Evolutionary conservation across 140 eudicot species (phyloP).

Genomic region (Senecio squalidus): DNA sequence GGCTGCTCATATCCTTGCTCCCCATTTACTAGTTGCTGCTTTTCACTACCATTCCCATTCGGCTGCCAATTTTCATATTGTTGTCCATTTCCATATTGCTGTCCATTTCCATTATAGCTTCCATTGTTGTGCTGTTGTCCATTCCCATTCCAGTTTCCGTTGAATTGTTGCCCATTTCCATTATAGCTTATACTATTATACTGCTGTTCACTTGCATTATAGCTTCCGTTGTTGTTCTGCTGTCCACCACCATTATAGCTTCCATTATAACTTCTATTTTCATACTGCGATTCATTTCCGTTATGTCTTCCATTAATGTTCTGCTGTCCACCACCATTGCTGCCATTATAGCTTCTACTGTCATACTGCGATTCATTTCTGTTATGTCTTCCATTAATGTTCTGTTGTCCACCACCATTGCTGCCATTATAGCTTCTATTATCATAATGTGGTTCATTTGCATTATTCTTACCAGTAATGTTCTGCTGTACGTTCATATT

Average conservation of each 20-base stretch:
- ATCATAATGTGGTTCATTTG: conserved; percentile 17
- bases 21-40: conserved; percentile 12
- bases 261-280: conserved; percentile 1
- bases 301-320: neutral
- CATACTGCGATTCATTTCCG: conserved; percentile 4
- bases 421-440: conserved; percentile 10
- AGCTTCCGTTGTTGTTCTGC: conserved; percentile 9
- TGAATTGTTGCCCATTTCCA: conserved; percentile 12
- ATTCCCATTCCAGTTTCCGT: conserved; percentile 10
- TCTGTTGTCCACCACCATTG: conserved; percentile 13
- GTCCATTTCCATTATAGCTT: conserved; percentile 11
- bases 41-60: conserved; percentile 7
- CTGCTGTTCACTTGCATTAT: neutral
- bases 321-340: conserved; percentile 13
- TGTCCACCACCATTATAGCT: neutral
- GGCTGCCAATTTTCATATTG: neutral
- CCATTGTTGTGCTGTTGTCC: conserved; percentile 11
- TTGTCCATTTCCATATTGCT: conserved; percentile 13
- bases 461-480: neutral
- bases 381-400: neutral
- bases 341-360: conserved; percentile 10
- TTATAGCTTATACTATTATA: neutral
- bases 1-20: conserved; percentile 30
- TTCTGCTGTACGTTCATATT: no score
- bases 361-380: conserved; percentile 16